Base-by-base conservation (phyloP, 2,329 filamentous ascomycete species). In the Macrophomina pseudophaseolina region DNA sequence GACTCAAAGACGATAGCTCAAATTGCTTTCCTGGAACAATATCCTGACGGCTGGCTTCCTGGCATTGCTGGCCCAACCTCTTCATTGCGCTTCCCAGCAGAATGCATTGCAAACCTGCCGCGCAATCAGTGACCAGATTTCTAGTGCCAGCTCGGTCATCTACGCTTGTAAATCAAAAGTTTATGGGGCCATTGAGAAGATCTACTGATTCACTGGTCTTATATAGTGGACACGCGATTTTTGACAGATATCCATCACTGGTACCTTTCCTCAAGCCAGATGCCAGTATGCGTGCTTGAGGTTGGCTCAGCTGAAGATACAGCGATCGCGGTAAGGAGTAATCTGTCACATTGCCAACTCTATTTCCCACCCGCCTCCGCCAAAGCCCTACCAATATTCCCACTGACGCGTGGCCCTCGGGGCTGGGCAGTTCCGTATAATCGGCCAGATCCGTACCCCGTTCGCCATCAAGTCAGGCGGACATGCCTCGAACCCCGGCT, bases 201-300 rank as follows among this genome's bases (percentile, higher is more conserved):
- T 23, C 23, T 23, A 23, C 23, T 23, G 2, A 23, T 23, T 23
- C 23, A 23, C 30, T 48, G 14, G 46, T 2, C 9, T 9, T 4
- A 4, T 9, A 1, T 23, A 59, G 56, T 59, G 40, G 23, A 59
- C 9, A 9, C 28, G 14, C 32, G 11, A 5, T 59, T 35, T 28
- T 9, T 48, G 28, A 14, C 56, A 6, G 58, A 62, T 11, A 62
- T 62, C 18, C 58, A 62, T 28, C 58, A 62, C 18, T 62, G 58
- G 58, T 62, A 49, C 9, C 16, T 49, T 4, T 62, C 58, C 14
- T 51, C 58, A 28, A 62, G 58, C 32, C 58, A 62, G 44, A 62
- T 32, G n/a, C 58, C 58, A 7, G 32, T 30, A 32, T 62, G 58
- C 18, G 58, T 62, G n/a, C n/a, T 62, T 4, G 58, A 62, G 32